Percentiles rank a stretch among this genome's conserved stretches.
Conservation (phyloP, 345 rosid genomes). For the Garcia nutans region DNA sequence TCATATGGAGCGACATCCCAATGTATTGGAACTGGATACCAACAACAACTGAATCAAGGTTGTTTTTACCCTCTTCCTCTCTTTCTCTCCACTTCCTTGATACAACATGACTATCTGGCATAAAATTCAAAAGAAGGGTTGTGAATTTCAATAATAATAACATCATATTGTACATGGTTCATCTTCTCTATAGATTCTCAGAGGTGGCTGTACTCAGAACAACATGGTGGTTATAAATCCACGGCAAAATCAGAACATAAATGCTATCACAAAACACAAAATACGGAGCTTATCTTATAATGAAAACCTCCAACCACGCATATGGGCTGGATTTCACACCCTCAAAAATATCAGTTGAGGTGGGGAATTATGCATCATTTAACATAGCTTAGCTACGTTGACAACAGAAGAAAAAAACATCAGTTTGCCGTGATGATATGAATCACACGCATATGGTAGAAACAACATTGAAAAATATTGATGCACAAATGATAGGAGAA, state of each 20-base stretch:
- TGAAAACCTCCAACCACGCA: slow-evolving; percentile 27
- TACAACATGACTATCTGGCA: not conserved
- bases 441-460: not conserved
- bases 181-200: slow-evolving; percentile 27
- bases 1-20: slow-evolving; percentile 23
- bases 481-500: not conserved
- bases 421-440: not conserved
- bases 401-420: not conserved
- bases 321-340: slow-evolving; percentile 42
- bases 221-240: slow-evolving; percentile 37
- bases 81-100: not conserved
- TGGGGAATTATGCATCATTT: slow-evolving; percentile 9
- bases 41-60: slow-evolving; percentile 25
- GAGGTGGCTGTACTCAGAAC: slow-evolving; percentile 44
- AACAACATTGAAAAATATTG: not conserved
- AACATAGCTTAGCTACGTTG: not conserved
- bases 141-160: not conserved
- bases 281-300: slow-evolving; percentile 41
- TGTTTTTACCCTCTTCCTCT: not conserved
- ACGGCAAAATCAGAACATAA: slow-evolving; percentile 32
- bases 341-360: slow-evolving; percentile 22
- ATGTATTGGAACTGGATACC: slow-evolving; percentile 27
- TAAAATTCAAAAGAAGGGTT: not conserved
- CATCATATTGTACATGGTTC: slow-evolving; percentile 1
- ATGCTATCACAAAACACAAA: slow-evolving; percentile 35